These are phyloP conservation scores for Diaporthe australafricana DNA, from an alignment of 2,329 filamentous ascomycete genomes.

Conservation along the genomic window DNA sequence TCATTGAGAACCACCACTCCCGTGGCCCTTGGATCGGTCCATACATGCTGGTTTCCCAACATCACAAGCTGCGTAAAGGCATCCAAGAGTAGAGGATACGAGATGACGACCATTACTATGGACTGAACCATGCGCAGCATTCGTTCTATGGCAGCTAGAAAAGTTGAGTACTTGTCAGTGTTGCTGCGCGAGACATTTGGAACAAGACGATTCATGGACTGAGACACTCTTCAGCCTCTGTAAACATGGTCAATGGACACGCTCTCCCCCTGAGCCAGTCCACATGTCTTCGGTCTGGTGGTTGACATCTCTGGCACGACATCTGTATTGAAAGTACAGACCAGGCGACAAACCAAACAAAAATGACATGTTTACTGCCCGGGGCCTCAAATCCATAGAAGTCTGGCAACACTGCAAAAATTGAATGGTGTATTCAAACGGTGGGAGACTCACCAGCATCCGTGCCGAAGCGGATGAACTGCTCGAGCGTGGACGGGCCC, in stretches of 20 bases:
- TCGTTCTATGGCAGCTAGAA: slow-evolving; percentile 34
- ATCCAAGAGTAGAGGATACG: slow-evolving; percentile 27
- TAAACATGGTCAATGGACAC: not conserved
- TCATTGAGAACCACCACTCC: slow-evolving; percentile 3
- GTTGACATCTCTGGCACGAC: not conserved
- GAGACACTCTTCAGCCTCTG: too few relatives aligned
- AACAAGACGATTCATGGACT: not conserved
- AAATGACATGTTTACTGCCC: too few relatives aligned
- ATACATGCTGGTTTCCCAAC: slow-evolving; percentile 29
- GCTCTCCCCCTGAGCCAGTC: not conserved
- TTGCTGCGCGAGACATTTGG: too few relatives aligned
- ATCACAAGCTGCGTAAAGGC: slow-evolving; percentile 22
- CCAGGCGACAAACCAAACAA: not conserved
- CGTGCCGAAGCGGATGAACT: slow-evolving; percentile 51
- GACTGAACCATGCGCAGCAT: slow-evolving; percentile 36
- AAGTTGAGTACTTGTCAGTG: not conserved
- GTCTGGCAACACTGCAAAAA: not conserved
- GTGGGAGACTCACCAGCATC: slow-evolving; percentile 41
- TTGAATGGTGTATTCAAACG: not conserved
- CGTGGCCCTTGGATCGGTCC: slow-evolving; percentile 19
- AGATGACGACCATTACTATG: slow-evolving; percentile 31
- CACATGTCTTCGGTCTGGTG: too few relatives aligned
- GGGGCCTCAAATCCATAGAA: not conserved
- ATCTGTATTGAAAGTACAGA: not conserved
- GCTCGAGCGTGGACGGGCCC: slow-evolving; percentile 45